phyloP scores from a whole-genome alignment of 2,329 filamentous ascomycete genomes.

The Aspergillus quadrilineatus region DNA sequence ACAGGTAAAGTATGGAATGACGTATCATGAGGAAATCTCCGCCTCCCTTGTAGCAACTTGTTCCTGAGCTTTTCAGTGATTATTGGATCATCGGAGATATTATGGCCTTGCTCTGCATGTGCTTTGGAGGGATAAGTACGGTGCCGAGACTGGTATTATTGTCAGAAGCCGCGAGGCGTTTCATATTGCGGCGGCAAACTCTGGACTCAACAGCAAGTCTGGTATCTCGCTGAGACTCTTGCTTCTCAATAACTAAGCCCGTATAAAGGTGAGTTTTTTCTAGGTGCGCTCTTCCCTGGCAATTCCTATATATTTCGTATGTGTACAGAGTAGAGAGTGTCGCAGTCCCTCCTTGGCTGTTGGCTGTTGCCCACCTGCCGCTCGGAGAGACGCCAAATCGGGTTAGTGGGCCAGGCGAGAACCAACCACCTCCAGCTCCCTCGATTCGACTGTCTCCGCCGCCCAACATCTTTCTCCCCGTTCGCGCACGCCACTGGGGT shows the following conservation, averaged over 20 bases:
- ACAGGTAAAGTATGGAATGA: no score
- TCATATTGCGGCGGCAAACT: conserved; percentile 14
- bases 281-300: background rate
- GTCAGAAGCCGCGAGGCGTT: background rate
- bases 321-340: background rate
- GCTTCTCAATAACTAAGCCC: conserved; percentile 1
- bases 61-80: no score
- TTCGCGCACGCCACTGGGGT: conserved; percentile 28
- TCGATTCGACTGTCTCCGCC: conserved; percentile 17
- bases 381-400: conserved; percentile 18
- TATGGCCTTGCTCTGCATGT: background rate
- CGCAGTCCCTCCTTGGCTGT: background rate
- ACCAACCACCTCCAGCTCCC: conserved; percentile 25
- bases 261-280: no score
- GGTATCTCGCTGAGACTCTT: background rate
- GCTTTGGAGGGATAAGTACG: background rate
- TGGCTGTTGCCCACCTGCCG: conserved; percentile 4
- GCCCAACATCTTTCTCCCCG: conserved; percentile 29
- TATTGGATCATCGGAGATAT: background rate
- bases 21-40: no score
- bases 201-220: background rate
- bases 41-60: background rate
- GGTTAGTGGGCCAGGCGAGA: conserved; percentile 12
- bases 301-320: background rate
- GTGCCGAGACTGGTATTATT: background rate